A percentile compares a stretch with the other conserved stretches of the same genome.
These are phyloP conservation scores for Linum tenue DNA, from an alignment of 345 rosid genomes.

Conservation along the genomic window DNA sequence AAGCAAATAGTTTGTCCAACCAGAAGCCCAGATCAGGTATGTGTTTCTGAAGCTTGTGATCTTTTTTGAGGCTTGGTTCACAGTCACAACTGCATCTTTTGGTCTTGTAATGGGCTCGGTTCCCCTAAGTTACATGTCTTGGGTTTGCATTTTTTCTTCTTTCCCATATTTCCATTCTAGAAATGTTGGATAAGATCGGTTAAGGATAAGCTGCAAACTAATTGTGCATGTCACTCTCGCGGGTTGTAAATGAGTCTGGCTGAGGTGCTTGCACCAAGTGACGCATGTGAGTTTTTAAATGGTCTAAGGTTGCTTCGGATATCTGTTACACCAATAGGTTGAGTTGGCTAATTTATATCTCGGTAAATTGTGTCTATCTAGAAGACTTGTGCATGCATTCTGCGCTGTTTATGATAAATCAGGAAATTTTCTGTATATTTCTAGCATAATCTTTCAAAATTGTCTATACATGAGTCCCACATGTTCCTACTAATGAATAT, in stretches of 20 bases:
- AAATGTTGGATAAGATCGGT: neutral
- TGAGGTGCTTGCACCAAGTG: neutral
- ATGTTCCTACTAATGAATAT: constrained; percentile 3
- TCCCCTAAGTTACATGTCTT: neutral
- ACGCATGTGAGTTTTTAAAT: neutral
- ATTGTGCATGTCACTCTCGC: neutral
- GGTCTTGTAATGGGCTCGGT: neutral
- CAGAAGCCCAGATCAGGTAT: constrained; percentile 33
- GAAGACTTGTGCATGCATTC: neutral
- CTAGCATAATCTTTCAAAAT: neutral
- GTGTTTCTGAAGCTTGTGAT: constrained; percentile 8
- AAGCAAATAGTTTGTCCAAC: constrained; percentile 10
- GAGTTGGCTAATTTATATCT: neutral
- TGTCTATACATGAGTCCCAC: neutral
- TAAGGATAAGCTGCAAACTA: neutral
- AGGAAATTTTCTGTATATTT: too few species aligned
- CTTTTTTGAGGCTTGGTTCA: neutral
- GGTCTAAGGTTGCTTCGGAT: too few species aligned
- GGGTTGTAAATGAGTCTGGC: neutral
- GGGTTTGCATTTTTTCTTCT: too few species aligned
- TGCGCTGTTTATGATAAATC: neutral
- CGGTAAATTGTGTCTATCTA: too few species aligned
- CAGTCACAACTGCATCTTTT: neutral
- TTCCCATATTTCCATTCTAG: too few species aligned
- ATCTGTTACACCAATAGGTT: neutral